Conservation (phyloP, 371 early-diverging fungal genomes). For the Mortierella sp. region DNA sequence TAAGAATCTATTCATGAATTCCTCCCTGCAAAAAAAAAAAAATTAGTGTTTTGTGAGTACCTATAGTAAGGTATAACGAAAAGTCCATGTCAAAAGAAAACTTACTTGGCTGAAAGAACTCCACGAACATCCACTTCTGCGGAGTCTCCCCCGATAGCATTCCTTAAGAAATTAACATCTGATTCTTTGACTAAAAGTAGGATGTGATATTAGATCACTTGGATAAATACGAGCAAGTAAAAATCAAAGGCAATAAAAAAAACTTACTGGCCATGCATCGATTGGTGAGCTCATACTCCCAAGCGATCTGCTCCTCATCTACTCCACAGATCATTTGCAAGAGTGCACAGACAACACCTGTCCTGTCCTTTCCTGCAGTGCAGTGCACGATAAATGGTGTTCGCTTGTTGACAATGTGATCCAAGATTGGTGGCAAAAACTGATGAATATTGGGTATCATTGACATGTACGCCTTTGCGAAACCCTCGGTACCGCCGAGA, state of each 20-base stretch:
- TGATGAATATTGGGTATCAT: constrained; percentile 66
- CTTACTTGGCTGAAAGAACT: constrained; percentile 52
- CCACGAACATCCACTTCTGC: constrained; percentile 38
- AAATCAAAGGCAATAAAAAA: background rate
- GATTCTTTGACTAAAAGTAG: constrained; percentile 40
- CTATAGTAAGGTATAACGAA: background rate
- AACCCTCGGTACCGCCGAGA: constrained; percentile 68
- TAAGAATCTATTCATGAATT: constrained; percentile 47
- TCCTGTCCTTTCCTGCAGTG: constrained; percentile 92
- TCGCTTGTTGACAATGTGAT: constrained; percentile 67
- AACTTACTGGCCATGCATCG: constrained; percentile 57
- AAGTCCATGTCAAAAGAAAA: background rate
- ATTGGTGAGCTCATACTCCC: constrained; percentile 78
- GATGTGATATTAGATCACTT: background rate
- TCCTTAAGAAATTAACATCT: constrained; percentile 52
- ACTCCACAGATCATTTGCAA: constrained; percentile 80
- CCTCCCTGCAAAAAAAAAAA: constrained; percentile 25
- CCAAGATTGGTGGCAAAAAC: constrained; percentile 64
- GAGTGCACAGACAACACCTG: constrained; percentile 84
- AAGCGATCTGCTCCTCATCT: constrained; percentile 78
- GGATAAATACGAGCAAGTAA: background rate
- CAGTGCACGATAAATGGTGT: constrained; percentile 86
- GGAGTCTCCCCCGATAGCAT: constrained; percentile 34
- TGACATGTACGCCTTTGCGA: constrained; percentile 67
- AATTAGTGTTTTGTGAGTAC: background rate